These are phyloP conservation scores for Skeletonema menzelii DNA, from an alignment of 108 stramenopile genomes.

Conservation along the genomic window DNA sequence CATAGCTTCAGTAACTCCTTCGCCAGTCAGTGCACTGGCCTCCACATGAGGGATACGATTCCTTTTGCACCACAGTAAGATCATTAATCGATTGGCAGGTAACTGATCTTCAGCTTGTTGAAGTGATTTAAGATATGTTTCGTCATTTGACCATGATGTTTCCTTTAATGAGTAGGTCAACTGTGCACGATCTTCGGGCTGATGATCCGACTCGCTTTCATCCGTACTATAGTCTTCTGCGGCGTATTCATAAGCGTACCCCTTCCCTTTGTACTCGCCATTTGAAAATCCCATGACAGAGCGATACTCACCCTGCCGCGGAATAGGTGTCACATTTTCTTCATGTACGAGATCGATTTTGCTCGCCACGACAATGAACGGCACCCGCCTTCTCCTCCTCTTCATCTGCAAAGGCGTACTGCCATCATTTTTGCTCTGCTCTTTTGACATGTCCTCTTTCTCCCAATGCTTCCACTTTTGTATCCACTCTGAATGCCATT, in stretches of 20 bases:
- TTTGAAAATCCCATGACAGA: slow-evolving; percentile 68
- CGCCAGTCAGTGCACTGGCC: slow-evolving; percentile 69
- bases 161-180: slow-evolving; percentile 44
- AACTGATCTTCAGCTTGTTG: slow-evolving; percentile 70
- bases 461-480: slow-evolving; percentile 36
- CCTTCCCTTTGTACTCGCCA: slow-evolving; percentile 56
- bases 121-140: slow-evolving; percentile 66
- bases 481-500: slow-evolving; percentile 74
- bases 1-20: slow-evolving; percentile 68
- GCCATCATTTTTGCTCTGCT: slow-evolving; percentile 1
- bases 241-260: slow-evolving; percentile 74
- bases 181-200: slow-evolving; percentile 21
- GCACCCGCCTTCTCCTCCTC: slow-evolving; percentile 37
- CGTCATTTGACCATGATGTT: slow-evolving; percentile 54
- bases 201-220: slow-evolving; percentile 1
- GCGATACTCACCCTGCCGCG: slow-evolving; percentile 8
- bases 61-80: slow-evolving; percentile 75
- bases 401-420: not conserved
- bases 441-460: slow-evolving; percentile 2
- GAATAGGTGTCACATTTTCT: not conserved
- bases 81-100: slow-evolving; percentile 71
- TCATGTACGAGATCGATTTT: slow-evolving; percentile 69
- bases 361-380: slow-evolving; percentile 79
- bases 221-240: slow-evolving; percentile 9
- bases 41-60: slow-evolving; percentile 79